Evolutionary conservation across 208 protist genomes (phyloP).

Genomic region (Angomonas deanei): DNA sequence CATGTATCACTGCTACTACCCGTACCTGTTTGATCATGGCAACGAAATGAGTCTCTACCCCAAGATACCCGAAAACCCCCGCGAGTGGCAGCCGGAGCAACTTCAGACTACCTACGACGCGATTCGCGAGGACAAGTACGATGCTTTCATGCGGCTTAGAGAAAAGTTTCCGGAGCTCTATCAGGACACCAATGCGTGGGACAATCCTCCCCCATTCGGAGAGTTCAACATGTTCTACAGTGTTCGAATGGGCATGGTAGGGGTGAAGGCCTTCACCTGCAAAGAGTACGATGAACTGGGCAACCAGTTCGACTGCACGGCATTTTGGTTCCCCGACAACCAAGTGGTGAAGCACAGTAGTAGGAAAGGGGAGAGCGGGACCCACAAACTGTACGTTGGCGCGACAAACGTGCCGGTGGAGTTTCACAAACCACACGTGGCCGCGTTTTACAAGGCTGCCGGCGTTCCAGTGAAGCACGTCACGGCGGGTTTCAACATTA

Average conservation of each 20-base stretch:
- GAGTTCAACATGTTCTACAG: constrained; percentile 94
- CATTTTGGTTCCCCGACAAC: constrained; percentile 92
- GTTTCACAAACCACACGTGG: constrained; percentile 89
- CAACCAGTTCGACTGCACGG: constrained; percentile 90
- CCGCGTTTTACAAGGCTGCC: constrained; percentile 83
- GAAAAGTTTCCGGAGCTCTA: constrained; percentile 92
- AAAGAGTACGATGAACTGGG: constrained; percentile 92
- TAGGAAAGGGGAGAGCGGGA: constrained; percentile 70
- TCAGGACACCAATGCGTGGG: constrained; percentile 88
- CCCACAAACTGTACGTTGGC: constrained; percentile 83
- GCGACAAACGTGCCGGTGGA: constrained; percentile 90
- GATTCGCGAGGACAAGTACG: constrained; percentile 93
- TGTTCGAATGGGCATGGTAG: constrained; percentile 89
- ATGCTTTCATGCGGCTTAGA: constrained; percentile 85
- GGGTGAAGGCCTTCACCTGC: constrained; percentile 86
- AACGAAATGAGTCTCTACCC: constrained; percentile 91
- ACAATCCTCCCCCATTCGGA: constrained; percentile 90
- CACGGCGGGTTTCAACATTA: constrained; percentile 76
- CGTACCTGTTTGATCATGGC: constrained; percentile 91
- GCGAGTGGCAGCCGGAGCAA: constrained; percentile 87
- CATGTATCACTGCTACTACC: constrained; percentile 94
- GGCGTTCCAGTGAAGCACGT: constrained; percentile 91
- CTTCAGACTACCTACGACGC: constrained; percentile 92
- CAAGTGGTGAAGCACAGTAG: constrained; percentile 85
- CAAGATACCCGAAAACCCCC: constrained; percentile 88